Percentiles rank a stretch among this genome's conserved stretches.
These are phyloP conservation scores for Penicillium fimorum DNA, from an alignment of 495 filamentous ascomycete genomes.

Conservation along the genomic window DNA sequence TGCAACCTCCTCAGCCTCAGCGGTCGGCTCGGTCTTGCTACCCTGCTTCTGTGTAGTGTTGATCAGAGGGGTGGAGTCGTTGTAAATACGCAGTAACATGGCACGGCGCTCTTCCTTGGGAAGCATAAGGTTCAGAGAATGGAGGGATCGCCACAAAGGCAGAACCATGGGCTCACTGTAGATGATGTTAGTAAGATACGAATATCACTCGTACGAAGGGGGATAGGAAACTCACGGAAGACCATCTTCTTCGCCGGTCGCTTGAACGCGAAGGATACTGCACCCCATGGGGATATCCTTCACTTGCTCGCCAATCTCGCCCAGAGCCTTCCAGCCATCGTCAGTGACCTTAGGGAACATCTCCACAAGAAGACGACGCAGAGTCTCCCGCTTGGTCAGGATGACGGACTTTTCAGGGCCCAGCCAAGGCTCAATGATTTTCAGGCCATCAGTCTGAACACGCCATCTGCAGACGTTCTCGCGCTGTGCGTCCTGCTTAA, in stretches of 20 bases:
- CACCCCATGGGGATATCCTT: conserved; percentile 82
- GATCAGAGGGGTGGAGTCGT: conserved; percentile 71
- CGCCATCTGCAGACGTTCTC: conserved; percentile 85
- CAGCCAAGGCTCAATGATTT: conserved; percentile 83
- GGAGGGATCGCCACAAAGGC: conserved; percentile 85
- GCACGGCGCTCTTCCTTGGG: conserved; percentile 93
- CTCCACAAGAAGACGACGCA: conserved; percentile 78
- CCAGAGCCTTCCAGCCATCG: conserved; percentile 68
- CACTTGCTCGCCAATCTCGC: conserved; percentile 85
- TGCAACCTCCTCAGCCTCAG: conserved; percentile 38
- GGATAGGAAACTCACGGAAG: conserved; percentile 54
- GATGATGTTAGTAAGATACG: conserved; percentile 18
- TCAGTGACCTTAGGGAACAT: conserved; percentile 85
- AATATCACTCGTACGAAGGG: not conserved
- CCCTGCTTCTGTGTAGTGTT: conserved; percentile 49
- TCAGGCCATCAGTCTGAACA: conserved; percentile 90
- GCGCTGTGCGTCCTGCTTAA: conserved; percentile 90
- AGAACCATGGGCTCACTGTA: conserved; percentile 74
- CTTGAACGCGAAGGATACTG: conserved; percentile 81
- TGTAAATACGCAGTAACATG: conserved; percentile 87
- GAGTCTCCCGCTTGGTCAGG: conserved; percentile 69
- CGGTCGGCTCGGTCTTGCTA: conserved; percentile 19
- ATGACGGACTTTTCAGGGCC: conserved; percentile 73
- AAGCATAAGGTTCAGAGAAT: conserved; percentile 90
- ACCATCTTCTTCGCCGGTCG: conserved; percentile 63